Base-by-base conservation (phyloP, 2,329 filamentous ascomycete genomes). In the Calonectria naviculata region DNA sequence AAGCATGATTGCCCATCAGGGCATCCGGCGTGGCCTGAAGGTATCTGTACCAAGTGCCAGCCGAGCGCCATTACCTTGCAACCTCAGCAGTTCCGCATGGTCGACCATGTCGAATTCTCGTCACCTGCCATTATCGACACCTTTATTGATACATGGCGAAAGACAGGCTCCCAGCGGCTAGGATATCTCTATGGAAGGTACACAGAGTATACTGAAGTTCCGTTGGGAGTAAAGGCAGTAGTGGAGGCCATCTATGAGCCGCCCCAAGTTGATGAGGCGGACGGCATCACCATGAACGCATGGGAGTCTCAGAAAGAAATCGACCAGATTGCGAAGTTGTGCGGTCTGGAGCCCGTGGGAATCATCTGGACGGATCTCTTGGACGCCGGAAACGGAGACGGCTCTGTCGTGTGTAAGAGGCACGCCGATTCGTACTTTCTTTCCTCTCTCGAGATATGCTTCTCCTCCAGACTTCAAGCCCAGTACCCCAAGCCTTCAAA, bases 171-270 rank as follows among this genome's bases (percentile, higher is more conserved):
- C 31, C 97, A 99, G 81, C 90, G 97, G 46, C 83, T 98, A 56
- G 97, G 96, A 7, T 98, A 95, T 78, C 85, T 99, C 7, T 99
- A 98, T 78, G 97, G 97, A 21, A 91, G 92, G 65, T 98, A 98
- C 80, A 90, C 93, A 73, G 94, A 98, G 82, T 99, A 99, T 81
- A 89, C 92, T 4, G 95, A 97, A 80, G 95, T 99, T 5, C 97
- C 97, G 0, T 88, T 99, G 0, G 97, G 97, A 12, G 91, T 97
- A 68, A 99, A 99, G 84, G 96, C 96, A 19, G 91, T 99, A 1
- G 95, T 99, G 0, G 95, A 99, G 84, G 96, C 95, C 46, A 98
- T 99, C 74, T 99, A 98, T 78, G 97, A 99, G 81, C 94, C 95
- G 5, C 97, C 97, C 3, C 97, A 99, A 81, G 86, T 96, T 41